phyloP scores from a whole-genome alignment of 225 moss, liverwort and hornwort genomes.

The Marchantia polymorpha region DNA sequence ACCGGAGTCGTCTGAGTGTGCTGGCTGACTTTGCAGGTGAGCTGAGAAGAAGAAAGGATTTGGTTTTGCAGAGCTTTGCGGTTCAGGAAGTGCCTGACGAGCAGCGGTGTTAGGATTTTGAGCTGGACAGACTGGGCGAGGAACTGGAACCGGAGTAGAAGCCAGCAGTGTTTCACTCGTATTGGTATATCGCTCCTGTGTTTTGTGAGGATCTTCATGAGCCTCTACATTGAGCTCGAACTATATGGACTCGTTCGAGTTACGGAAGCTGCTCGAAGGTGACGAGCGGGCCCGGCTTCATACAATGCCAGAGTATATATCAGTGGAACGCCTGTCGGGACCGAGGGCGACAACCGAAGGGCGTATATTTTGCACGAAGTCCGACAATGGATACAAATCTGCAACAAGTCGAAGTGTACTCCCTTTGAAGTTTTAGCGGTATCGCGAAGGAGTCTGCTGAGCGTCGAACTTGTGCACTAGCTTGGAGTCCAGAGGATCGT shows the following conservation, averaged over 20 bases:
- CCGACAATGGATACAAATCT: not conserved
- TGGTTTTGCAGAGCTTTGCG: not conserved
- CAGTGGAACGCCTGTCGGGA: not conserved
- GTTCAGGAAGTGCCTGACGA: not conserved
- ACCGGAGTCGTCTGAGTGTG: too few species aligned
- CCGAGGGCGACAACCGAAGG: not conserved
- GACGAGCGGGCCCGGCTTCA: not conserved
- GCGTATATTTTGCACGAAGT: not conserved
- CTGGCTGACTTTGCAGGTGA: not conserved
- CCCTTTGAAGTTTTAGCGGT: not conserved
- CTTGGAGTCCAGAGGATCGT: not conserved
- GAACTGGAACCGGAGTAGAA: not conserved
- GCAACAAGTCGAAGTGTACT: not conserved
- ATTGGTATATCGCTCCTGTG: not conserved
- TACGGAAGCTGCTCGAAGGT: not conserved
- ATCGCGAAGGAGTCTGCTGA: not conserved
- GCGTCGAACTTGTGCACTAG: not conserved
- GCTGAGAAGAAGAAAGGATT: not conserved
- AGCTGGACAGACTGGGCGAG: not conserved
- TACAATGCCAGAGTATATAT: not conserved
- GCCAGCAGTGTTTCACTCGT: not conserved
- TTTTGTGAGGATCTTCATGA: not conserved
- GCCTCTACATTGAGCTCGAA: not conserved
- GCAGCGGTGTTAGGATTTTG: not conserved
- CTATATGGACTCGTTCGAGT: not conserved